phyloP scores from a whole-genome alignment of 352 stramenopile genomes.

The Phytophthora cactorum region DNA sequence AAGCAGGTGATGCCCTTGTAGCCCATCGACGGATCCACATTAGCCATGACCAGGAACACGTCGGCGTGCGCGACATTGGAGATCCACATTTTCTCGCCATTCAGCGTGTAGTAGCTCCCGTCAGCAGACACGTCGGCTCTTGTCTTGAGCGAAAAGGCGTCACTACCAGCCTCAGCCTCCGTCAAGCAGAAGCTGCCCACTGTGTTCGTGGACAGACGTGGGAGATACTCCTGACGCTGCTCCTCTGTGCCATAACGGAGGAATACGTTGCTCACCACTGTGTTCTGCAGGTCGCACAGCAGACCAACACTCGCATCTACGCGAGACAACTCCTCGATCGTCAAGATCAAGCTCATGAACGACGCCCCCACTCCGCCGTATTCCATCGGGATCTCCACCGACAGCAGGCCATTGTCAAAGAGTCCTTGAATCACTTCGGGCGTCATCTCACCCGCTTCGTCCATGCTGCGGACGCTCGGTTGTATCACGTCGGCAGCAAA shows the following conservation, averaged over 20 bases:
- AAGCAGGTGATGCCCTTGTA: constrained; percentile 98
- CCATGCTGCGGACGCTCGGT: constrained; percentile 93
- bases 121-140: constrained; percentile 85
- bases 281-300: constrained; percentile 95
- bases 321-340: constrained; percentile 95
- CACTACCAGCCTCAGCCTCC: constrained; percentile 93
- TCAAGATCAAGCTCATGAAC: constrained; percentile 95
- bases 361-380: constrained; percentile 92
- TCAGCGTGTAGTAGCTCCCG: constrained; percentile 92
- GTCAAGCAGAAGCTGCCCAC: constrained; percentile 96
- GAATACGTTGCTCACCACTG: constrained; percentile 95
- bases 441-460: constrained; percentile 89
- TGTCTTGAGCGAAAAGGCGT: constrained; percentile 96
- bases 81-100: constrained; percentile 96
- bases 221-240: constrained; percentile 85
- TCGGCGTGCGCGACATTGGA: constrained; percentile 93
- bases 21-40: constrained; percentile 79
- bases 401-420: constrained; percentile 94
- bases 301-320: constrained; percentile 95
- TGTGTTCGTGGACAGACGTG: constrained; percentile 66
- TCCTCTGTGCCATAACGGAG: constrained; percentile 69
- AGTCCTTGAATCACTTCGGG: constrained; percentile 89
- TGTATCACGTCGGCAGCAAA: constrained; percentile 86
- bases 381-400: constrained; percentile 94
- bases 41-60: constrained; percentile 96